Evolutionary conservation across 2,329 filamentous ascomycete genomes (phyloP).

Genomic region (Talaromyces amestolkiae): DNA sequence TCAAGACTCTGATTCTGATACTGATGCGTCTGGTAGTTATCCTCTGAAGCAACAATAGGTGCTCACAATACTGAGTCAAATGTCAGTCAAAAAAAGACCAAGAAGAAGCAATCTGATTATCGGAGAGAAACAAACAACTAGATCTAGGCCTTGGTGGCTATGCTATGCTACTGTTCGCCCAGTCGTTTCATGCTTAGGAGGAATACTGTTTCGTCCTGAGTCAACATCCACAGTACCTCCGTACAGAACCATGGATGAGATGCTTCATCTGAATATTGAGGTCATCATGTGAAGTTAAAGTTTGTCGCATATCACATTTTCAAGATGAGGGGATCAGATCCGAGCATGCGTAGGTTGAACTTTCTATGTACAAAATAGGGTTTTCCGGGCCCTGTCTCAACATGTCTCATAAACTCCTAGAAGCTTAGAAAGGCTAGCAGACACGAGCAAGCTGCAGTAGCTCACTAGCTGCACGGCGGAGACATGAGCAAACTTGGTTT

Average conservation of each 20-base stretch:
- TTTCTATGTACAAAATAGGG: not conserved
- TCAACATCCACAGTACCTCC: not conserved
- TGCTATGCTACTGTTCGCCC: not conserved
- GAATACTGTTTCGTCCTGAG: not conserved
- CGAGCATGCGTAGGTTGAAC: not conserved
- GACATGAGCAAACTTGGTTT: not conserved
- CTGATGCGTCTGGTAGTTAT: not conserved
- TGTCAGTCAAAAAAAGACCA: not conserved
- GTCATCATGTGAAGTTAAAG: not conserved
- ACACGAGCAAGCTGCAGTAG: not conserved
- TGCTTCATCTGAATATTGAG: not conserved
- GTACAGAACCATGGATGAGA: not conserved
- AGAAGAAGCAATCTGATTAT: not conserved
- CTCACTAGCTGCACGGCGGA: not conserved
- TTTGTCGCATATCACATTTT: not conserved
- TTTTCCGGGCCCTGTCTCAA: not conserved
- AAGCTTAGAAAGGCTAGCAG: not conserved
- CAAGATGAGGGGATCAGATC: not conserved
- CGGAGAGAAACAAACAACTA: not conserved
- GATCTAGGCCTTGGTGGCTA: not conserved
- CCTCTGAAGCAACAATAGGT: not conserved
- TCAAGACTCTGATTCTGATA: not conserved
- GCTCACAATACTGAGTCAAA: not conserved
- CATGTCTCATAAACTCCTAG: constrained; percentile 3
- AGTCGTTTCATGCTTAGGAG: not conserved